Evolutionary conservation across 78 protist genomes (phyloP).

Genomic region (Cavenderia fasciculata): DNA sequence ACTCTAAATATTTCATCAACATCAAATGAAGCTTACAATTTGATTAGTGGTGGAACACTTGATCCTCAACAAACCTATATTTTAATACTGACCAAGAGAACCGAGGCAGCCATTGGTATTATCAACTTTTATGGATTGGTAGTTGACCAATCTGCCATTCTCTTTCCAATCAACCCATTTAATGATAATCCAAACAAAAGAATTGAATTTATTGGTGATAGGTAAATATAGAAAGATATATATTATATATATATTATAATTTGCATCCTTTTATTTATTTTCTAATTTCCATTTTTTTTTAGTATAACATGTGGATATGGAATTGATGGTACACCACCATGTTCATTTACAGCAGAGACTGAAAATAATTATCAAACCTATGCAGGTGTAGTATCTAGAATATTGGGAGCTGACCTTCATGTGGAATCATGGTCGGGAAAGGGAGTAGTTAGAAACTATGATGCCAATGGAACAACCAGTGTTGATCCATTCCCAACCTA

Average conservation of each 20-base stretch:
- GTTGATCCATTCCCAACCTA: not conserved
- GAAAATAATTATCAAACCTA: conserved; percentile 44
- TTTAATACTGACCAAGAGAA: conserved; percentile 14
- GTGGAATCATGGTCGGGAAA: conserved; percentile 53
- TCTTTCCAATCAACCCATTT: not conserved
- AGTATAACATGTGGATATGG: conserved; percentile 64
- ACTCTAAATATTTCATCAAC: conserved; percentile 10
- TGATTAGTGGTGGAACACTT: not conserved
- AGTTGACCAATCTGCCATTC: conserved; percentile 17
- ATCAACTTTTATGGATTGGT: conserved; percentile 26
- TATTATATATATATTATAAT: too few species aligned
- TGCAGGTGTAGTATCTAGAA: not conserved
- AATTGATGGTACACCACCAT: conserved; percentile 14
- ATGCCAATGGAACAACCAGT: conserved; percentile 7
- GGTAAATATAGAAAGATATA: too few species aligned
- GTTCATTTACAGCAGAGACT: conserved; percentile 17
- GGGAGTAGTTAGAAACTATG: conserved; percentile 65
- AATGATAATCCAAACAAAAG: not conserved
- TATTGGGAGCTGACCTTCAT: conserved; percentile 13
- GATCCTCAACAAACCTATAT: not conserved
- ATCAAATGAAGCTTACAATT: not conserved
- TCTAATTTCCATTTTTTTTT: too few species aligned
- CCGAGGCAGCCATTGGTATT: conserved; percentile 39
- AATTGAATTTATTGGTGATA: conserved; percentile 78
- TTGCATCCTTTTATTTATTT: too few species aligned